These are phyloP conservation scores for Solanum corneliomulleri DNA, from an alignment of 257 asterid species.

Conservation along the genomic window DNA sequence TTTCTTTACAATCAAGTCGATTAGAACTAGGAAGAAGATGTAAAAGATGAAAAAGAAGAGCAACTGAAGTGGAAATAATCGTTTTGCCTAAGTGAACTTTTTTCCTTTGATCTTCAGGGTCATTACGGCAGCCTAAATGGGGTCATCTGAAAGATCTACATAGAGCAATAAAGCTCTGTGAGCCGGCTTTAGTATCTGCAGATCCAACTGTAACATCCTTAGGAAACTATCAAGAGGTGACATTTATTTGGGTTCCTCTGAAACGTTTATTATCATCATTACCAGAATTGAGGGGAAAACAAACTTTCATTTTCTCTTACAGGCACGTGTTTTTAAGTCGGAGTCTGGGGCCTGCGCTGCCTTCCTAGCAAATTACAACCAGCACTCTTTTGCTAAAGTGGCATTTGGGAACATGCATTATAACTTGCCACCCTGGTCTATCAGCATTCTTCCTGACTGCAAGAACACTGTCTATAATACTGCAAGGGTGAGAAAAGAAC, in stretches of 20 bases:
- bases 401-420: constrained; percentile 61
- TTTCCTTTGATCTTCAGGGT: constrained; percentile 30
- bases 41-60: not conserved
- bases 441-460: constrained; percentile 99
- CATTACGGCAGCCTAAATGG: constrained; percentile 86
- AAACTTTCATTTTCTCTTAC: not conserved
- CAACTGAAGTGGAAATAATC: not conserved
- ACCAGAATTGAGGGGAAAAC: not conserved
- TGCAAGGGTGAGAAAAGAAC: constrained; percentile 64
- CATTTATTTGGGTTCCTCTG: constrained; percentile 7
- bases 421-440: constrained; percentile 96
- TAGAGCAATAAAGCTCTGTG: constrained; percentile 92
- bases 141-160: constrained; percentile 97
- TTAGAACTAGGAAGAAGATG: not conserved
- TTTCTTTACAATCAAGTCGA: not conserved
- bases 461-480: constrained; percentile 83
- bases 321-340: constrained; percentile 82
- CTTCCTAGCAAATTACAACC: constrained; percentile 75
- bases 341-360: constrained; percentile 81
- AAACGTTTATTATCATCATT: not conserved
- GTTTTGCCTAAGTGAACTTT: not conserved
- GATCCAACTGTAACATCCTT: constrained; percentile 64
- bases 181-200: constrained; percentile 76
- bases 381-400: constrained; percentile 60
- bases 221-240: constrained; percentile 92